Evolutionary conservation across 192 early-diverging fungal genomes (phyloP).

Genomic region (Chytriomyces sp.): DNA sequence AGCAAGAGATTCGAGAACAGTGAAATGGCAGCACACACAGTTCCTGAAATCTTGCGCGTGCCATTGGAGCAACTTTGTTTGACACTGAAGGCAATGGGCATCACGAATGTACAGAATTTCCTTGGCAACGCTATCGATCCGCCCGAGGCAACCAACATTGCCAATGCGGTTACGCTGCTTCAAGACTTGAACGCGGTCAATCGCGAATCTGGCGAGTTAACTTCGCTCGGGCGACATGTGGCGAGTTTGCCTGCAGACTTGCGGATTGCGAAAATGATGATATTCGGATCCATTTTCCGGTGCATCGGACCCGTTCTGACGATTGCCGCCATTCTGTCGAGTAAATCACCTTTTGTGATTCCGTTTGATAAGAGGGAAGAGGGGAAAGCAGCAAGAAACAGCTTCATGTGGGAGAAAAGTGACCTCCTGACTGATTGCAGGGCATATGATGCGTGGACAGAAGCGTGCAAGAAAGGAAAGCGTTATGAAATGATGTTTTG

Average conservation of each 20-base stretch:
- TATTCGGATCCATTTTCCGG: conserved; percentile 47
- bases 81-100: conserved; percentile 58
- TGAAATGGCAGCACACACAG: conserved; percentile 52
- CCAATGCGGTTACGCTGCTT: conserved; percentile 31
- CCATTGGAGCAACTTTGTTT: conserved; percentile 85
- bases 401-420: conserved; percentile 51
- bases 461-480: conserved; percentile 32
- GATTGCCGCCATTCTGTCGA: conserved; percentile 48
- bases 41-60: conserved; percentile 80
- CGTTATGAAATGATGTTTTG: conserved; percentile 40
- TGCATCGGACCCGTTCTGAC: conserved; percentile 50
- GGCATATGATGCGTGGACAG: conserved; percentile 54
- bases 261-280: conserved; percentile 50
- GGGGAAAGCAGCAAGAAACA: conserved; percentile 46
- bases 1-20: conserved; percentile 32
- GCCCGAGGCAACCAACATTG: conserved; percentile 36
- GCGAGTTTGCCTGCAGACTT: conserved; percentile 48
- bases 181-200: conserved; percentile 43
- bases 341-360: conserved; percentile 58
- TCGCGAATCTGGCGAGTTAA: conserved; percentile 25
- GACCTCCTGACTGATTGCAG: conserved; percentile 69
- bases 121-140: conserved; percentile 43
- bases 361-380: conserved; percentile 58
- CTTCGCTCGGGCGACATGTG: conserved; percentile 45
- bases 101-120: conserved; percentile 33